Percentiles rank a stretch among this genome's conserved stretches.
Evolutionary conservation across 2,329 filamentous ascomycete genomes (phyloP).

Genomic region (Alternaria postmessia): DNA sequence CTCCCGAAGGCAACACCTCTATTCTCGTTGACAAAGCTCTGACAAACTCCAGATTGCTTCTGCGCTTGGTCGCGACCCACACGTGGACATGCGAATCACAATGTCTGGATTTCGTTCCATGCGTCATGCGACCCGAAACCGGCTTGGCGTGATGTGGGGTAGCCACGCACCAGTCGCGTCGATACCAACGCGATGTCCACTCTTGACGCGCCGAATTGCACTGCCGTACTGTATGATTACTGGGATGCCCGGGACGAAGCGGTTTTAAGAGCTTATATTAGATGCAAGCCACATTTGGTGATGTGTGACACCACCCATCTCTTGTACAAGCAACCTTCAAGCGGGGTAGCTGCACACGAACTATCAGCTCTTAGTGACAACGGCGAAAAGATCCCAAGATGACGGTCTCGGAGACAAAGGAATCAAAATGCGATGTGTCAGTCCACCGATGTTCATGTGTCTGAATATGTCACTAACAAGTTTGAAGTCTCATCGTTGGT

Average conservation of each 20-base stretch:
- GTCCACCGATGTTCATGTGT: constrained; percentile 5
- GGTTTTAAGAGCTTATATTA: constrained; percentile 7
- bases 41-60: constrained; percentile 15
- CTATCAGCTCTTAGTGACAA: not conserved
- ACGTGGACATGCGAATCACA: constrained; percentile 21
- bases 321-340: not conserved
- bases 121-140: constrained; percentile 16
- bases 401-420: constrained; percentile 27
- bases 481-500: constrained; percentile 48
- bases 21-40: constrained; percentile 21
- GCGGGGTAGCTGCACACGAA: not conserved
- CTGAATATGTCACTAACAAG: constrained; percentile 2
- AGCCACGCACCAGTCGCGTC: constrained; percentile 14
- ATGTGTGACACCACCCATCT: not conserved
- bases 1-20: no score
- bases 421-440: constrained; percentile 50
- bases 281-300: not conserved
- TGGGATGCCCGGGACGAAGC: not conserved
- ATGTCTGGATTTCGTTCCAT: constrained; percentile 1
- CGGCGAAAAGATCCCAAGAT: constrained; percentile 30
- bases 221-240: constrained; percentile 24
- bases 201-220: constrained; percentile 25
- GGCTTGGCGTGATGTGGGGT: constrained; percentile 38
- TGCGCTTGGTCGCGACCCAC: constrained; percentile 5
- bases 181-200: not conserved